A percentile compares a stretch with the other conserved stretches of the same genome.
Evolutionary conservation across 2,329 filamentous ascomycete species (phyloP).

Genomic region (Delphinella strobiligena): DNA sequence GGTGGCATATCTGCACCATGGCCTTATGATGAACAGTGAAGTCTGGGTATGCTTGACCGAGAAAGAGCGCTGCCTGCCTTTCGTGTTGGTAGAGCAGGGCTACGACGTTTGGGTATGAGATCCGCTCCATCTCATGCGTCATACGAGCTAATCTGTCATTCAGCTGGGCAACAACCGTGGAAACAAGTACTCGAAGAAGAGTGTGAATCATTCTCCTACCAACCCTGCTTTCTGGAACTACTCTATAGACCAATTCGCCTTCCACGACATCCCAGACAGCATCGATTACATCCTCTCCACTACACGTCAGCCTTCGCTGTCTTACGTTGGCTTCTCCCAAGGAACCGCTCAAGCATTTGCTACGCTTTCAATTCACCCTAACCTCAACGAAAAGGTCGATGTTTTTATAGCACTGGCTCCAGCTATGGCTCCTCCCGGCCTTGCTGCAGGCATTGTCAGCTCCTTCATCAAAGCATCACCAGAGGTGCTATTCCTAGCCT

Average conservation of each 20-base stretch:
- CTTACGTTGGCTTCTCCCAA: conserved; percentile 95
- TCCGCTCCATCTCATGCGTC: conserved; percentile 9
- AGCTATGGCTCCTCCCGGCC: conserved; percentile 87
- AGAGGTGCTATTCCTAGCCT: conserved; percentile 81
- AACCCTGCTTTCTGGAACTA: conserved; percentile 87
- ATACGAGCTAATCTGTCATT: conserved; percentile 13
- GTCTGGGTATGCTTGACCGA: conserved; percentile 94
- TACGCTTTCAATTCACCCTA: conserved; percentile 80
- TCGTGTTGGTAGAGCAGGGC: conserved; percentile 75
- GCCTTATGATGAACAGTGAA: conserved; percentile 95
- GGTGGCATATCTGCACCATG: conserved; percentile 90
- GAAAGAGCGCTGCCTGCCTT: conserved; percentile 72
- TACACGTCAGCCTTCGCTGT: conserved; percentile 71
- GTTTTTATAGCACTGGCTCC: conserved; percentile 93
- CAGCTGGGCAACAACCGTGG: conserved; percentile 92
- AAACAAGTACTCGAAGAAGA: conserved; percentile 99
- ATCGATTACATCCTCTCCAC: conserved; percentile 83
- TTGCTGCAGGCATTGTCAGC: conserved; percentile 83
- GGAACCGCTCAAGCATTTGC: conserved; percentile 96
- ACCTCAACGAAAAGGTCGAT: conserved; percentile 83
- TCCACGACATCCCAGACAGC: conserved; percentile 91
- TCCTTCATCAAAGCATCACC: conserved; percentile 88
- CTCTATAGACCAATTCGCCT: conserved; percentile 95
- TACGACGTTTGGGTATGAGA: conserved; percentile 93
- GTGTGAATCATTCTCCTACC: conserved; percentile 60